Base-by-base conservation (phyloP, 2,329 filamentous ascomycete genomes). In the Cylindrodendrum hubeiense region DNA sequence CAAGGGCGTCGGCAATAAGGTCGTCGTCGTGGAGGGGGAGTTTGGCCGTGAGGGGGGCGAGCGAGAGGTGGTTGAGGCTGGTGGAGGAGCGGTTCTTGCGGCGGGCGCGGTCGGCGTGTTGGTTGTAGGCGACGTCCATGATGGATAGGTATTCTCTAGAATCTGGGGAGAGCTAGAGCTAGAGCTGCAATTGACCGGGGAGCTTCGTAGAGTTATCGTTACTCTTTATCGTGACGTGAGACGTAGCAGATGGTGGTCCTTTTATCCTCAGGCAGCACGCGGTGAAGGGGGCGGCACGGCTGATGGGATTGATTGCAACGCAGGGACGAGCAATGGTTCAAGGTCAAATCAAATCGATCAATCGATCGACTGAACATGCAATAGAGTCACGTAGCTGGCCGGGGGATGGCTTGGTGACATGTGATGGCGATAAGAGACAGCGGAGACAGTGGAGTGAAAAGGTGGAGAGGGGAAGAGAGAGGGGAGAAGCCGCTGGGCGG, bases 11-110 rank as follows among this genome's bases (percentile, higher is more conserved):
- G 67, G 76, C 74, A 33, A 84, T 74, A 69, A 84, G 81, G 54
- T 87, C 84, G 61, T 81, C 79, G 72, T 89, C 87, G 65, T 83
- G 80, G 62, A 90, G 79, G 44, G 89, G 88, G 9, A 91, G 82
- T 74, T 86, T 87, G 55, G 86, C 84, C 24, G 89, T 91, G 59
- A 91, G 80, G 28, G 89, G 89, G n/a, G 87, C 89, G 63, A 91
- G 87, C 15, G 86, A 85, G 64, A 90, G 83, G 71, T 89, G 86
- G 72, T 87, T 86, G 67, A 90, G 80, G 77, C 86, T 89, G 52
- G 84, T 86, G 28, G 84, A 83, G 22, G 89, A 90, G 70, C 86
- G 84, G 72, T 85, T 86, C 79, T 89, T 87, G 68, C 86, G 86
- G 65, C 87, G 84, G 47, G 84, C 81, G 68, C 86, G 84, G 70